phyloP scores from a whole-genome alignment of 768 basidiomycete species.

The Boletus reticulatus region DNA sequence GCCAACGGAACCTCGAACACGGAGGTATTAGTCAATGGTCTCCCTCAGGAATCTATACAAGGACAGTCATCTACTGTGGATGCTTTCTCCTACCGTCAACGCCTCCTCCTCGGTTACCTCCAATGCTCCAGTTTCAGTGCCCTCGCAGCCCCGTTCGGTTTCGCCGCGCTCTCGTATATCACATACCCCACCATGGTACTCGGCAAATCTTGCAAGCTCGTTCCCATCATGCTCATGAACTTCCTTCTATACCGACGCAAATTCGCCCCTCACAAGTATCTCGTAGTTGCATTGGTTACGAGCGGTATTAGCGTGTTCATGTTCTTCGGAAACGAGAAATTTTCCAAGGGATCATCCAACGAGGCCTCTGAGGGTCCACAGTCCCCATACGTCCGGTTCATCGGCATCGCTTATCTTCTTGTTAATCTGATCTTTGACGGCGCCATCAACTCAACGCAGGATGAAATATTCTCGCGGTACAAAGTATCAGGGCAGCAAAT shows the following conservation, averaged over 20 bases:
- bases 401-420: slow-evolving; percentile 74
- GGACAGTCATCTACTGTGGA: slow-evolving; percentile 31
- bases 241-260: slow-evolving; percentile 89
- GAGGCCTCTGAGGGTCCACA: slow-evolving; percentile 27
- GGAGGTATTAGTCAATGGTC: slow-evolving; percentile 40
- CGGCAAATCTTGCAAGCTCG: slow-evolving; percentile 98
- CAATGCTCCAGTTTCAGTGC: slow-evolving; percentile 89
- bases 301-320: slow-evolving; percentile 91
- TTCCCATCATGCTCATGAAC: slow-evolving; percentile 98
- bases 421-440: slow-evolving; percentile 92
- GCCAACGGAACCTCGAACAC: slow-evolving; percentile 24
- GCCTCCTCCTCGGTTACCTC: slow-evolving; percentile 70
- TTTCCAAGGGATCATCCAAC: slow-evolving; percentile 37
- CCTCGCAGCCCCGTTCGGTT: slow-evolving; percentile 91
- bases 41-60: slow-evolving; percentile 19
- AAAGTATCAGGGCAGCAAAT: slow-evolving; percentile 89
- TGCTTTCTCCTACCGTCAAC: slow-evolving; percentile 34
- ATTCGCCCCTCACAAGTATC: slow-evolving; percentile 93
- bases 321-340: slow-evolving; percentile 68
- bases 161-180: slow-evolving; percentile 91
- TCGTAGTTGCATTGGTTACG: slow-evolving; percentile 93
- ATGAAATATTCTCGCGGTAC: slow-evolving; percentile 86
- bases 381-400: slow-evolving; percentile 53
- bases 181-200: slow-evolving; percentile 99
- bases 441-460: slow-evolving; percentile 92